Evolutionary conservation across 495 filamentous ascomycete species (phyloP).

Genomic region (Staphylotrichum longicolle): DNA sequence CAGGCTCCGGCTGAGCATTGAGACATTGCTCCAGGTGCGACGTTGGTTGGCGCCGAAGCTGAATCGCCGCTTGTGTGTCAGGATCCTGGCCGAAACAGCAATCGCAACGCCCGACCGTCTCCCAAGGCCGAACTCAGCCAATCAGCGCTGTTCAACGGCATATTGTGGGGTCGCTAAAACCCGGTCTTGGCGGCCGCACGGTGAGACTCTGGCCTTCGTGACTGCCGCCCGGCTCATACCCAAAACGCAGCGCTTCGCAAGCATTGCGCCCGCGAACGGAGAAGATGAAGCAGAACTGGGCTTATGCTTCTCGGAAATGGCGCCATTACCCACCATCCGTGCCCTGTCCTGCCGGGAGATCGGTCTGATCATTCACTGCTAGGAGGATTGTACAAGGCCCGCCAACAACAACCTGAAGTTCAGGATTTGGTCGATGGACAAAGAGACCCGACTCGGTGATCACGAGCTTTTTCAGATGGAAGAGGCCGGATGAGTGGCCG

Average conservation of each 20-base stretch:
- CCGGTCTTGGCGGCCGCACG: conserved; percentile 6
- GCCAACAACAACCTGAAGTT: too few species aligned
- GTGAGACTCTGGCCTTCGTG: conserved; percentile 2
- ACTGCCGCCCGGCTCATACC: conserved; percentile 7
- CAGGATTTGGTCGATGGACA: too few species aligned
- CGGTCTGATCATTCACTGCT: conserved; percentile 26
- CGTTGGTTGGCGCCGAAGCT: conserved; percentile 10
- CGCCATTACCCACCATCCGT: conserved; percentile 41
- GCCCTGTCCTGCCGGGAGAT: conserved; percentile 24
- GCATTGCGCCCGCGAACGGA: neutral
- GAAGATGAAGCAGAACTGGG: conserved; percentile 15
- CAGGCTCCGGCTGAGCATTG: neutral
- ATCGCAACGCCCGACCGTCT: conserved; percentile 27
- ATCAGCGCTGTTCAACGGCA: conserved; percentile 7
- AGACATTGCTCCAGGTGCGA: neutral
- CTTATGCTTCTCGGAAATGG: conserved; percentile 29
- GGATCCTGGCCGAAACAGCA: conserved; percentile 35
- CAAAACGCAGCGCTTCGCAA: conserved; percentile 8
- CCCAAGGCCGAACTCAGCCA: conserved; percentile 13
- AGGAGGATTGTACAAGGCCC: too few species aligned
- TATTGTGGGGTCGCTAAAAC: neutral
- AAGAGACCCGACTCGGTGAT: too few species aligned
- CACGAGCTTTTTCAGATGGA: too few species aligned
- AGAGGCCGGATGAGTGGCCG: too few species aligned
- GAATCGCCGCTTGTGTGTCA: conserved; percentile 29